A percentile compares a stretch with the other conserved stretches of the same genome.
phyloP scores from a whole-genome alignment of 2,329 filamentous ascomycete genomes.

The Dactylonectria estremocensis region DNA sequence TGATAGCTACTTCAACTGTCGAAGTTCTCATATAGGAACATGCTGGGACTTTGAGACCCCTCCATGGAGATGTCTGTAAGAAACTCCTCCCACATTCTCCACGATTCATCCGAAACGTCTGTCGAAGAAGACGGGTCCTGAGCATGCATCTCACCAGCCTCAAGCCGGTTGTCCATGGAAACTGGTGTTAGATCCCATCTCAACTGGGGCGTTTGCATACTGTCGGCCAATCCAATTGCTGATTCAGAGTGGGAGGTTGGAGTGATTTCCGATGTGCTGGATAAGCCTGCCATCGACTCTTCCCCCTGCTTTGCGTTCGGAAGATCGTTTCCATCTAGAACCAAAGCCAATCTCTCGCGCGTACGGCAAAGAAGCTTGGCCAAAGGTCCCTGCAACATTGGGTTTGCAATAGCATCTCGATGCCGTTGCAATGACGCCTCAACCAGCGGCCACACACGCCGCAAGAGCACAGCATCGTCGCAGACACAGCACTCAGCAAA shows the following conservation, averaged over 20 bases:
- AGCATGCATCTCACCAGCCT: not conserved
- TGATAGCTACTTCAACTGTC: not conserved
- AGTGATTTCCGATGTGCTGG: not conserved
- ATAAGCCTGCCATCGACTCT: too few species aligned
- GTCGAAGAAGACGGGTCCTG: too few species aligned
- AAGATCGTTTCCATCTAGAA: not conserved
- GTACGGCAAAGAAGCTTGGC: constrained; percentile 12
- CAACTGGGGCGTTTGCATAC: too few species aligned
- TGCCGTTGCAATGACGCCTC: constrained; percentile 30
- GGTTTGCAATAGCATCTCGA: not conserved
- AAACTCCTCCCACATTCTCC: constrained; percentile 23
- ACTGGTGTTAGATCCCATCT: not conserved
- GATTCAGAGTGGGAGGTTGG: not conserved
- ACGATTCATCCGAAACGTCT: not conserved
- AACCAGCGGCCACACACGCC: constrained; percentile 27
- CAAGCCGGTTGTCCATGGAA: not conserved
- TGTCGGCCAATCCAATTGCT: not conserved
- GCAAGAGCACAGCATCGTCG: constrained; percentile 18
- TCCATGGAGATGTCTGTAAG: constrained; percentile 14
- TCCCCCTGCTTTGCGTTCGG: not conserved
- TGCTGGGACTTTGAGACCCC: not conserved
- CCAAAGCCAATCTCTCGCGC: constrained; percentile 7
- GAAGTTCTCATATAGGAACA: constrained; percentile 5
- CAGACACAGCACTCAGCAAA: constrained; percentile 33
- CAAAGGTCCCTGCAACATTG: not conserved